Base-by-base conservation (phyloP, 2,329 filamentous ascomycete species). In the Arachnopeziza araneosa region DNA sequence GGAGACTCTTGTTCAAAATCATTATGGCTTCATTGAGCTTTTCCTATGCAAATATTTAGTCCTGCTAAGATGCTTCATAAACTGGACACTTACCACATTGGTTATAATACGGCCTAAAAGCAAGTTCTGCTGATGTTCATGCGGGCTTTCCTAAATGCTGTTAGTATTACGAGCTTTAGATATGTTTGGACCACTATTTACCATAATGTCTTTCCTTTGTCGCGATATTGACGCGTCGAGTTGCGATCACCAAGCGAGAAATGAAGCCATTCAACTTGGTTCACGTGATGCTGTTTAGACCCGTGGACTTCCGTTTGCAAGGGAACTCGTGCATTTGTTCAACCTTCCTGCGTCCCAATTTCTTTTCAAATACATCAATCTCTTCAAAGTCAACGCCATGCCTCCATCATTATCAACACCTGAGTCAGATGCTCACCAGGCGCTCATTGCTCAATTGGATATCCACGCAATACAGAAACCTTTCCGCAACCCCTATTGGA, bases 111-210 rank as follows among this genome's bases (percentile, higher is more conserved):
- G 91, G 23, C 91, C 95, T 52, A 98, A 84, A 69, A 99, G 82
- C 57, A 96, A 81, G 71, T 89, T 96, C 80, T 99, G 93, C 80
- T 98, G 95, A 69, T 98, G 93, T 74, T 98, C 95, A 73, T 99
- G 95, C 49, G 95, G 95, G 70, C 91, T 96, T 76, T 99, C 95
- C 93, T 88, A 57, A 54, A 44, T 3, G 4, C 12, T 44, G 17
- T 44, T 14, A 44, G 36, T 44, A 44, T 19, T 4, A 44, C 9
- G 26, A 44, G 12, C 36, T 44, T 14, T 12, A 17, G 17, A 14
- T 17, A 14, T 7, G 12, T 44, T 44, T 44, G 36, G 30, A 44
- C 4, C 6, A 7, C 6, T 44, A 44, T 14, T 44, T 61, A 61
- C 60, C 60, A 61, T 61, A 26, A 54, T 58, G 49, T 21, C 10